phyloP scores from a whole-genome alignment of 768 basidiomycete genomes.

The Dacryopinax primogenitus region DNA sequence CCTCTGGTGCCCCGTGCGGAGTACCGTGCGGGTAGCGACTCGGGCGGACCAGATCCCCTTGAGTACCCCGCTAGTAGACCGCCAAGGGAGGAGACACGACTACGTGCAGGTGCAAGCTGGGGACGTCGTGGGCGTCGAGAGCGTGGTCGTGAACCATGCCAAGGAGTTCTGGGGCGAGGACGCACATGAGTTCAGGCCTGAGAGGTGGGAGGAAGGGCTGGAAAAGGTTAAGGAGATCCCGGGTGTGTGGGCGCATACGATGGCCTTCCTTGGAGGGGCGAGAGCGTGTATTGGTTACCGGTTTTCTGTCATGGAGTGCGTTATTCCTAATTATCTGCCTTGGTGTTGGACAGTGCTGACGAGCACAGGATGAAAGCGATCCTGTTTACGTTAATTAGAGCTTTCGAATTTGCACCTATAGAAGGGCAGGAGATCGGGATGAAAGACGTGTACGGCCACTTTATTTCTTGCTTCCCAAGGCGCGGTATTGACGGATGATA shows the following conservation, averaged over 20 bases:
- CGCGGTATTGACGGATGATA: neutral
- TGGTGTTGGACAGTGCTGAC: neutral
- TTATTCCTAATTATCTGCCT: neutral
- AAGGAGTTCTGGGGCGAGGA: constrained; percentile 50
- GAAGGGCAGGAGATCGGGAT: constrained; percentile 1
- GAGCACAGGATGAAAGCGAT: constrained; percentile 9
- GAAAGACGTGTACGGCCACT: neutral
- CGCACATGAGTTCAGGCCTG: constrained; percentile 49
- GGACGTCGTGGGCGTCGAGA: constrained; percentile 48
- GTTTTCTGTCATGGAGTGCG: neutral
- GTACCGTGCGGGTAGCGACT: constrained; percentile 65
- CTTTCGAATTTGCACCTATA: constrained; percentile 8
- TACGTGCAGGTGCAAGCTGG: constrained; percentile 34
- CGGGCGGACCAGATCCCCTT: constrained; percentile 67
- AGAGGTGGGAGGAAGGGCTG: constrained; percentile 38
- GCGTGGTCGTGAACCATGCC: constrained; percentile 47
- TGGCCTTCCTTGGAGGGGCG: constrained; percentile 45
- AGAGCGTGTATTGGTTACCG: constrained; percentile 51
- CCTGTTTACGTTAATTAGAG: constrained; percentile 9
- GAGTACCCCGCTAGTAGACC: constrained; percentile 31
- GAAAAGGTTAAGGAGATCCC: constrained; percentile 31
- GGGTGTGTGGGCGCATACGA: constrained; percentile 41
- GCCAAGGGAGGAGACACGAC: constrained; percentile 26
- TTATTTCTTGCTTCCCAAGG: neutral
- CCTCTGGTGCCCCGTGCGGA: constrained; percentile 69